A percentile compares a stretch with the other conserved stretches of the same genome.
These are phyloP conservation scores for Colletotrichum sojae DNA, from an alignment of 2,329 filamentous ascomycete genomes.

Conservation along the genomic window DNA sequence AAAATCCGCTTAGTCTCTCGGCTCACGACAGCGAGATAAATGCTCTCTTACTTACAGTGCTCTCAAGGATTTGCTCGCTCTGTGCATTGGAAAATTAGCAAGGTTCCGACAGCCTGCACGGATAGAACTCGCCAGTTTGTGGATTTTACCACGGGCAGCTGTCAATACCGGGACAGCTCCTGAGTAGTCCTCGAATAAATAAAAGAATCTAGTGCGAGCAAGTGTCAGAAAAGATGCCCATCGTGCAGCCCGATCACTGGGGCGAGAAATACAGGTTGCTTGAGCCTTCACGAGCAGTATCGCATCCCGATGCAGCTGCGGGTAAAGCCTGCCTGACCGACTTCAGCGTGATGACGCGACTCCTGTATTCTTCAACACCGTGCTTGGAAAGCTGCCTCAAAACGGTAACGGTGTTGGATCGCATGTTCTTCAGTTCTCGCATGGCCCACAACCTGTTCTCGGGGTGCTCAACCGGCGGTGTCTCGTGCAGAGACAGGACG, in stretches of 20 bases:
- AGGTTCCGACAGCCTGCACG: constrained; percentile 2
- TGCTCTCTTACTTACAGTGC: constrained; percentile 47
- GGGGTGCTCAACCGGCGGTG: constrained; percentile 53
- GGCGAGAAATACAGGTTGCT: constrained; percentile 26
- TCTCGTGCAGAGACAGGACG: constrained; percentile 78
- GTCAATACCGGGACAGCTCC: constrained; percentile 71
- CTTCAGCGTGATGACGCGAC: constrained; percentile 59
- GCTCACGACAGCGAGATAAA: background rate
- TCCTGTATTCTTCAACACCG: constrained; percentile 55
- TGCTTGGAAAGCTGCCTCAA: constrained; percentile 55
- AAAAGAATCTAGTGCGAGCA: constrained; percentile 66
- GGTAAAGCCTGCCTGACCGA: constrained; percentile 51
- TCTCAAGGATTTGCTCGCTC: constrained; percentile 53
- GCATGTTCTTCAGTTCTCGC: constrained; percentile 52
- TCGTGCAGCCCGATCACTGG: background rate
- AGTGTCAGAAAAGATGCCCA: background rate
- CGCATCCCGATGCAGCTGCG: background rate
- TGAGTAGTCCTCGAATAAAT: constrained; percentile 76
- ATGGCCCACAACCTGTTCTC: constrained; percentile 44
- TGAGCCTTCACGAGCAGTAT: constrained; percentile 24
- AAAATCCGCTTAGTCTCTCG: background rate
- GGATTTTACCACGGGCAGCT: constrained; percentile 60
- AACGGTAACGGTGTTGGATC: constrained; percentile 55
- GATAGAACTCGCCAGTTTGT: constrained; percentile 60
- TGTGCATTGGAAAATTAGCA: constrained; percentile 36